Evolutionary conservation across 257 asterid species (phyloP).

Genomic region (Phtheirospermum japonicum): DNA sequence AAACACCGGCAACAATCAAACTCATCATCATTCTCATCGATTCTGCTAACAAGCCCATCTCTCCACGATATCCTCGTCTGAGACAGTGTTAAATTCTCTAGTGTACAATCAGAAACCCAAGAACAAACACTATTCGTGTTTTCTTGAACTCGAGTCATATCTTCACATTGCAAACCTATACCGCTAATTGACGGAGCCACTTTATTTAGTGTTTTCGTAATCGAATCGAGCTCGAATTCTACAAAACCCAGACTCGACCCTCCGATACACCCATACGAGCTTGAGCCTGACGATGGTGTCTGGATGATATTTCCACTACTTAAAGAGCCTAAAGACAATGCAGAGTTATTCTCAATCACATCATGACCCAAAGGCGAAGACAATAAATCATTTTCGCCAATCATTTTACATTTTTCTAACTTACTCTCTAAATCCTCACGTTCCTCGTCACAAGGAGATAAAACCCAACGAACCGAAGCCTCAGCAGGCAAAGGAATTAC

Average conservation of each 20-base stretch:
- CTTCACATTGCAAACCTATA: background rate
- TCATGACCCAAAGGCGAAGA: background rate
- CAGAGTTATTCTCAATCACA: constrained; percentile 26
- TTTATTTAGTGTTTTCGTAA: constrained; percentile 27
- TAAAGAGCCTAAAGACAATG: constrained; percentile 36
- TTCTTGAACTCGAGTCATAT: constrained; percentile 22
- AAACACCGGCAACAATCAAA: constrained; percentile 65
- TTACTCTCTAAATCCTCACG: background rate
- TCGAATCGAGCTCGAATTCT: constrained; percentile 34
- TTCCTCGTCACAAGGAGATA: constrained; percentile 43
- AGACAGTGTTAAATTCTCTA: constrained; percentile 45
- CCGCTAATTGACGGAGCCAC: constrained; percentile 32
- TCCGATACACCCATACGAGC: constrained; percentile 30
- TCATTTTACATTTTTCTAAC: constrained; percentile 18
- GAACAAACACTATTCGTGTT: constrained; percentile 41
- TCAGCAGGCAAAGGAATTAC: constrained; percentile 59
- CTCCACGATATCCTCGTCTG: constrained; percentile 75
- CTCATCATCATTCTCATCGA: constrained; percentile 44
- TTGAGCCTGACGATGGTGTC: constrained; percentile 62
- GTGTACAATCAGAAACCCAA: constrained; percentile 46
- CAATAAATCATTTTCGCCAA: constrained; percentile 9
- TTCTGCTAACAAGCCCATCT: constrained; percentile 42
- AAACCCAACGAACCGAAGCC: constrained; percentile 61
- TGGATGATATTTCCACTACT: constrained; percentile 56
- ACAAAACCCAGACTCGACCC: constrained; percentile 20